Conservation (phyloP, 495 filamentous ascomycete genomes). For the Daldinia loculata region DNA sequence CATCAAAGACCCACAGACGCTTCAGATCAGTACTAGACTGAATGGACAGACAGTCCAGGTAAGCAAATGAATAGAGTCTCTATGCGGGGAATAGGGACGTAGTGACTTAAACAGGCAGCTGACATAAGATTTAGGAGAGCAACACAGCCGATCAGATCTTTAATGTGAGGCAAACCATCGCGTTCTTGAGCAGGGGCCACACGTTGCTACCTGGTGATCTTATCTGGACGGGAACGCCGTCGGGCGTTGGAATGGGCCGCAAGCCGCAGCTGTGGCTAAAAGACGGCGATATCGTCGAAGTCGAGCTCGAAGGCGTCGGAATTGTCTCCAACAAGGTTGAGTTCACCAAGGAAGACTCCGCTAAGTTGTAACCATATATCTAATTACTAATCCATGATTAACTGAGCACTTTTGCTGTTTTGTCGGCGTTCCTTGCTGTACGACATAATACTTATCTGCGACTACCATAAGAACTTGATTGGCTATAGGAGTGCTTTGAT, state of each 20-base stretch:
- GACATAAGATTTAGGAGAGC: conserved; percentile 57
- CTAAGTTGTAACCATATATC: conserved; percentile 58
- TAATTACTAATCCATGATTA: neutral
- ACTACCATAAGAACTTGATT: neutral
- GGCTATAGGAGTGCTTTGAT: neutral
- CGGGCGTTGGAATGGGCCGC: conserved; percentile 81
- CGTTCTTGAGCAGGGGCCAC: conserved; percentile 78
- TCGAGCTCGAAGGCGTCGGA: conserved; percentile 75
- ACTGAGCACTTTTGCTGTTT: neutral
- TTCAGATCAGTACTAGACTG: conserved; percentile 72
- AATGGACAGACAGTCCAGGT: conserved; percentile 76
- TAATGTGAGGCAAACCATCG: conserved; percentile 73
- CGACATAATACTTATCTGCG: neutral
- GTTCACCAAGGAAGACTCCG: conserved; percentile 60
- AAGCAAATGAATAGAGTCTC: neutral
- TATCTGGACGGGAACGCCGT: conserved; percentile 87
- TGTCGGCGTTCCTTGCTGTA: neutral
- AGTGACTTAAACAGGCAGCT: neutral
- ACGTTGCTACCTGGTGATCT: conserved; percentile 81
- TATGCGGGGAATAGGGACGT: neutral
- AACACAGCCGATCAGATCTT: conserved; percentile 87
- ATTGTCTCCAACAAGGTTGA: conserved; percentile 76
- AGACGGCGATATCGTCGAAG: conserved; percentile 81
- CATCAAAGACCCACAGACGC: conserved; percentile 73
- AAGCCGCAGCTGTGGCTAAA: conserved; percentile 79